phyloP scores from a whole-genome alignment of 345 rosid species.

The Lumnitzera racemosa region DNA sequence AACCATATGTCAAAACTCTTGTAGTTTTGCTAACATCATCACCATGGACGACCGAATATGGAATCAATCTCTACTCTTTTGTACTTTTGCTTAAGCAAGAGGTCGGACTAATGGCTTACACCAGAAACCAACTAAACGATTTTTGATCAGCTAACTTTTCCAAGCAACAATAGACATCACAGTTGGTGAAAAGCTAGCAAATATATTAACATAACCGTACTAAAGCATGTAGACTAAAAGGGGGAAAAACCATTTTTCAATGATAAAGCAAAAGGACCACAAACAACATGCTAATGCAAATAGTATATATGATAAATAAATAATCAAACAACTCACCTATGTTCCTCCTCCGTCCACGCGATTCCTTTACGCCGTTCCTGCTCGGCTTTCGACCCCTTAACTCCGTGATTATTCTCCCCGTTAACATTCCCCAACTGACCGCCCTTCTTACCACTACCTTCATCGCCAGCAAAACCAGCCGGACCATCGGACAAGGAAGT shows the following conservation, averaged over 20 bases:
- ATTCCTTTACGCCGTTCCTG: conserved; percentile 95
- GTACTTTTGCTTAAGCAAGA: too few species aligned
- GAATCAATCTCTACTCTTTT: too few species aligned
- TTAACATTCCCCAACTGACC: conserved; percentile 39
- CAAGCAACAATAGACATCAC: too few species aligned
- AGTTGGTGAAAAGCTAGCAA: too few species aligned
- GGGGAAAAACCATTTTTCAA: neutral
- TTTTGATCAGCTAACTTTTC: too few species aligned
- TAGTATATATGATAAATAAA: neutral
- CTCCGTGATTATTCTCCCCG: conserved; percentile 61
- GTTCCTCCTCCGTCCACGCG: conserved; percentile 98
- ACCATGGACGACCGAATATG: too few species aligned
- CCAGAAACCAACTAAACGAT: too few species aligned
- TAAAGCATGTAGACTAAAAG: too few species aligned
- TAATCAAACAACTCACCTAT: conserved; percentile 43
- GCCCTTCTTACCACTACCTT: conserved; percentile 62
- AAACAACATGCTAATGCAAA: neutral
- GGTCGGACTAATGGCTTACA: too few species aligned
- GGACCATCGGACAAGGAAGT: conserved; percentile 43
- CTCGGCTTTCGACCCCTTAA: conserved; percentile 69
- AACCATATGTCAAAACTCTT: too few species aligned
- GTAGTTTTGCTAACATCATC: too few species aligned
- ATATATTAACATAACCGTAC: too few species aligned
- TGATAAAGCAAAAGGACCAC: neutral
- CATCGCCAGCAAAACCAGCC: conserved; percentile 45